phyloP scores from a whole-genome alignment of 2,329 filamentous ascomycete genomes.

The Aschersonia sp. region DNA sequence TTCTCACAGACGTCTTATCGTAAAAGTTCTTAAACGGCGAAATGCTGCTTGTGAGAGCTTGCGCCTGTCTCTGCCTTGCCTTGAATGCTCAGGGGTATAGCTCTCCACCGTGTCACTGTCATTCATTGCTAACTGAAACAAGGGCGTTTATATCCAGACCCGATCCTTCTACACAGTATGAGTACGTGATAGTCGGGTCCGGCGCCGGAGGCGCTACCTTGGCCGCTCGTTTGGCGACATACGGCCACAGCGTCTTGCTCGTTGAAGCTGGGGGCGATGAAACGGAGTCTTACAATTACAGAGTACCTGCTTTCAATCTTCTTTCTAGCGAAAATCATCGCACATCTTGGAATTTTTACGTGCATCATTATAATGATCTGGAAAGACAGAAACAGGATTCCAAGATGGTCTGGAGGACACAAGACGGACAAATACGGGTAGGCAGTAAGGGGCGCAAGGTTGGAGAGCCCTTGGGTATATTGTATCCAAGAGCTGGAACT shows the following conservation, averaged over 20 bases:
- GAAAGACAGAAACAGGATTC: slow-evolving; percentile 33
- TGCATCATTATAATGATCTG: slow-evolving; percentile 43
- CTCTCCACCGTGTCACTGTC: neutral
- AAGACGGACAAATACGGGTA: slow-evolving; percentile 33
- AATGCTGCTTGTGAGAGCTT: too few species aligned
- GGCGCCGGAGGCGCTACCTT: slow-evolving; percentile 44
- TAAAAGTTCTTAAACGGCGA: too few species aligned
- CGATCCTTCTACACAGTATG: slow-evolving; percentile 13
- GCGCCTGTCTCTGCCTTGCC: neutral
- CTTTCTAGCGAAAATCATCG: neutral
- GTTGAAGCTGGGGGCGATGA: slow-evolving; percentile 48
- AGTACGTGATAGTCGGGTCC: slow-evolving; percentile 51
- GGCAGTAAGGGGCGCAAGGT: slow-evolving; percentile 3
- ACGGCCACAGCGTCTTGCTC: slow-evolving; percentile 36
- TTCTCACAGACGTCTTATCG: neutral
- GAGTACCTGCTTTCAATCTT: slow-evolving; percentile 7
- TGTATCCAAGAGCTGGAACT: slow-evolving; percentile 30
- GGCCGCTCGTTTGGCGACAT: slow-evolving; percentile 15
- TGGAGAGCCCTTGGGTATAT: slow-evolving; percentile 16
- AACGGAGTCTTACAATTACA: slow-evolving; percentile 28
- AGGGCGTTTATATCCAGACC: neutral
- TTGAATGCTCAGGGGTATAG: neutral
- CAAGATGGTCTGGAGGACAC: slow-evolving; percentile 42
- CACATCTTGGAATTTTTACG: slow-evolving; percentile 43
- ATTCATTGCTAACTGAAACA: neutral